Percentiles rank a stretch among this genome's conserved stretches.
Conservation (phyloP, 2,329 filamentous ascomycete genomes). For the Botrytis fragariae region DNA sequence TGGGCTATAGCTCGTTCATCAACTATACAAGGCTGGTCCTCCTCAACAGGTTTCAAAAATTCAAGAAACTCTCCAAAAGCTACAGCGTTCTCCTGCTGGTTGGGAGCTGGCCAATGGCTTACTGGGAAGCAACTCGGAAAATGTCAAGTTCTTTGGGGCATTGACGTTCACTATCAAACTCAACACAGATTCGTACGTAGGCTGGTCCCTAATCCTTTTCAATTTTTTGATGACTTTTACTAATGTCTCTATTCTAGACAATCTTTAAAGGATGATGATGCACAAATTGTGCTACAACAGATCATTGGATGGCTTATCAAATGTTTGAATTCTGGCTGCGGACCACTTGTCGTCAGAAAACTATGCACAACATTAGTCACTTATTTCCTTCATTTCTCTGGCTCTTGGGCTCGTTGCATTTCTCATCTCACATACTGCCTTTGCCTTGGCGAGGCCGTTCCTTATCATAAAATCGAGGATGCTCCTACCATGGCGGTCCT, state of each 20-base stretch:
- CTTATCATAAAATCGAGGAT: conserved; percentile 49
- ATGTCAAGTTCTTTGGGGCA: conserved; percentile 88
- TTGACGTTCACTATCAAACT: conserved; percentile 92
- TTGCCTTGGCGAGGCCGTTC: conserved; percentile 45
- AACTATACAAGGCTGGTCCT: conserved; percentile 48
- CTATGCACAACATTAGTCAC: conserved; percentile 74
- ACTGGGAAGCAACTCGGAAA: conserved; percentile 64
- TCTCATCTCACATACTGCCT: conserved; percentile 62
- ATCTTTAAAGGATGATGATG: conserved; percentile 55
- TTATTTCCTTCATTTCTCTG: conserved; percentile 70
- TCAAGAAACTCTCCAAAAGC: conserved; percentile 71
- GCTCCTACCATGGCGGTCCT: conserved; percentile 46
- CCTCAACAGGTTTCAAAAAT: conserved; percentile 48
- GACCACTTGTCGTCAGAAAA: conserved; percentile 66
- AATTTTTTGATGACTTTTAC: conserved; percentile 1
- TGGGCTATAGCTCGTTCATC: conserved; percentile 45
- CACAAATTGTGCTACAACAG: conserved; percentile 56
- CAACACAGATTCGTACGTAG: conserved; percentile 78
- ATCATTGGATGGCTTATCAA: conserved; percentile 62
- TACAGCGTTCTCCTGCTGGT: conserved; percentile 77
- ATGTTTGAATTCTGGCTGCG: conserved; percentile 51
- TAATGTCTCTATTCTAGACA: conserved; percentile 38
- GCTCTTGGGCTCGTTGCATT: conserved; percentile 64
- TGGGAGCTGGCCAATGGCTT: conserved; percentile 84
- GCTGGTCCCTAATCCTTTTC: conserved; percentile 25